phyloP scores from a whole-genome alignment of 805 yeast genomes.

The Candida chilensis region DNA sequence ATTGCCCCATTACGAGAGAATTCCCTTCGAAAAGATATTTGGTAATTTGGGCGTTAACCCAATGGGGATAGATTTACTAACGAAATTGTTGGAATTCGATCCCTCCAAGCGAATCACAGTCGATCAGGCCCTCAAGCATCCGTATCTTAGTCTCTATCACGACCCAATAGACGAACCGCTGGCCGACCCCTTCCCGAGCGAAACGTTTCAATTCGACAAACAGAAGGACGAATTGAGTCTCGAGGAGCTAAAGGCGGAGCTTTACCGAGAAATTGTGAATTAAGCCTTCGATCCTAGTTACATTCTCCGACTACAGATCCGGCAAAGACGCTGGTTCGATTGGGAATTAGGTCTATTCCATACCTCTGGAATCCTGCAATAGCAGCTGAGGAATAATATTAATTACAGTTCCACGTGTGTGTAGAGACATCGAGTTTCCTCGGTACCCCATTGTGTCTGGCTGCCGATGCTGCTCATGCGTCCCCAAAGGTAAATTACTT shows the following conservation, averaged over 20 bases:
- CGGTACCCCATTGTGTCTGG: too few relatives aligned
- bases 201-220: constrained; percentile 84
- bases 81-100: constrained; percentile 28
- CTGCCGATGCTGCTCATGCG: too few relatives aligned
- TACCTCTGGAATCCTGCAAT: too few relatives aligned
- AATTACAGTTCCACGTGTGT: too few relatives aligned
- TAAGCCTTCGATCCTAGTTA: too few relatives aligned
- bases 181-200: constrained; percentile 74
- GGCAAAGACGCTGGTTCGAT: too few relatives aligned
- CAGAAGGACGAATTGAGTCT: constrained; percentile 71
- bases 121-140: constrained; percentile 39
- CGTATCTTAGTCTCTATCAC: constrained; percentile 75
- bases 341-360: too few relatives aligned
- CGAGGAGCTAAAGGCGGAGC: constrained; percentile 66
- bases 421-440: too few relatives aligned
- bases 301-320: too few relatives aligned
- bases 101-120: constrained; percentile 33
- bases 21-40: constrained; percentile 39
- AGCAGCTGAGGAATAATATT: too few relatives aligned
- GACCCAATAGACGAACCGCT: constrained; percentile 92
- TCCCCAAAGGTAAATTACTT: too few relatives aligned
- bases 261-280: constrained; percentile 78
- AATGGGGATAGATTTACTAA: constrained; percentile 42
- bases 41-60: constrained; percentile 7
- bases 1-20: constrained; percentile 61